Percentiles rank a stretch among this genome's conserved stretches.
phyloP scores from a whole-genome alignment of 2,329 filamentous ascomycete genomes.

The Pseudopyrenochaeta lycopersici region DNA sequence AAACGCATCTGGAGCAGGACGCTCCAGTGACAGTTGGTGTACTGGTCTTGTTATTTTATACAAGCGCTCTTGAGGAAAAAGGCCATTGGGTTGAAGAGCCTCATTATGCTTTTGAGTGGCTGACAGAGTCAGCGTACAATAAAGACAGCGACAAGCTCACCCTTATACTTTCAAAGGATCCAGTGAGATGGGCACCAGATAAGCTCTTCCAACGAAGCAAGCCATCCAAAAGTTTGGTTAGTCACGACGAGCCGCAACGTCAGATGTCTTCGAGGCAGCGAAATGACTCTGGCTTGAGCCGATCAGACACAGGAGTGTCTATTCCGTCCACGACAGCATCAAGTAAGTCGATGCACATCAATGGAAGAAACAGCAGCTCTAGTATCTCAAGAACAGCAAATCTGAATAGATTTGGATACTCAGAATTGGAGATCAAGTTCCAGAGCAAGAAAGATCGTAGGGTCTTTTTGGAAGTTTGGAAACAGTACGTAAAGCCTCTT shows the following conservation, averaged over 20 bases:
- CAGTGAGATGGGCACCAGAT: constrained; percentile 33
- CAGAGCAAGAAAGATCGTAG: constrained; percentile 34
- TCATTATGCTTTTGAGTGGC: constrained; percentile 43
- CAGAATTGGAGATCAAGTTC: constrained; percentile 39
- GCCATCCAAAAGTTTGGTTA: constrained; percentile 14
- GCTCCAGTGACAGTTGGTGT: constrained; percentile 27
- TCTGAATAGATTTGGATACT: constrained; percentile 41
- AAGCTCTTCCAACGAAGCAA: constrained; percentile 36
- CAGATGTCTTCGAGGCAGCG: constrained; percentile 9
- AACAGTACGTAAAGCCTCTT: constrained; percentile 31
- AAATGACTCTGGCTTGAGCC: constrained; percentile 15
- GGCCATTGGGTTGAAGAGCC: constrained; percentile 47
- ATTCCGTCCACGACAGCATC: constrained; percentile 18
- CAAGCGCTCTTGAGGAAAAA: constrained; percentile 36
- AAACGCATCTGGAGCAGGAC: constrained; percentile 23
- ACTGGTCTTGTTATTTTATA: constrained; percentile 41
- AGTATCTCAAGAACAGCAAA: constrained; percentile 3
- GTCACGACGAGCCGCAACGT: constrained; percentile 3
- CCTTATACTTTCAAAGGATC: constrained; percentile 41
- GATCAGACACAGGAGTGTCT: constrained; percentile 21
- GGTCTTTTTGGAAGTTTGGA: constrained; percentile 40
- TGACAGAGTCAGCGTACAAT: constrained; percentile 32
- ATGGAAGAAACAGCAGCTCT: constrained; percentile 4
- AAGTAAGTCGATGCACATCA: constrained; percentile 16
- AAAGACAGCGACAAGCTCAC: constrained; percentile 33